Evolutionary conservation across 2,329 filamentous ascomycete species (phyloP).

Genomic region (Colletotrichum zoysiae): DNA sequence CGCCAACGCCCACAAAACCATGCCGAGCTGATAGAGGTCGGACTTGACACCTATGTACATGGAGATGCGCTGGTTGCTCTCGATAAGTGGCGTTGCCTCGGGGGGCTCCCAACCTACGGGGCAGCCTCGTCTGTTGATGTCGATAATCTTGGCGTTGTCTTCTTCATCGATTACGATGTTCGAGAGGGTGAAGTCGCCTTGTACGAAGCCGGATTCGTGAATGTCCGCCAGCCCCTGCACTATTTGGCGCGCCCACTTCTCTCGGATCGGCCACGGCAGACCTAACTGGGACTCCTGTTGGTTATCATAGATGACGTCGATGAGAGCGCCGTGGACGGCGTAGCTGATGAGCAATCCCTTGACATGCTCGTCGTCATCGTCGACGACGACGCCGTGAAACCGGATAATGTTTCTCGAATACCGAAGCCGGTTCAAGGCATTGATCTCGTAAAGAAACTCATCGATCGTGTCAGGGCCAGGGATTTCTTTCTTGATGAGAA

Average conservation of each 20-base stretch:
- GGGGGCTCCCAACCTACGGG: slow-evolving; percentile 98
- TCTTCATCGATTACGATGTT: slow-evolving; percentile 93
- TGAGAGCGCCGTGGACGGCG: slow-evolving; percentile 86
- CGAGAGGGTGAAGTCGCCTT: slow-evolving; percentile 96
- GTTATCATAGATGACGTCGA: slow-evolving; percentile 90
- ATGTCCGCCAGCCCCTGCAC: slow-evolving; percentile 91
- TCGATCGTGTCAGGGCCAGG: slow-evolving; percentile 95
- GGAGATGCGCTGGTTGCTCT: slow-evolving; percentile 88
- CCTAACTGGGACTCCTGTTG: slow-evolving; percentile 67
- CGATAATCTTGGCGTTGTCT: slow-evolving; percentile 94
- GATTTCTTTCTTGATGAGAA: slow-evolving; percentile 97
- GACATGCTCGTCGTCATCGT: slow-evolving; percentile 78
- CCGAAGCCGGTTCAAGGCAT: slow-evolving; percentile 84
- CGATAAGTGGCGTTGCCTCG: slow-evolving; percentile 86
- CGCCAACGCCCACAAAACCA: slow-evolving; percentile 95
- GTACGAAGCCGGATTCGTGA: slow-evolving; percentile 95
- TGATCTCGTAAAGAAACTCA: slow-evolving; percentile 97
- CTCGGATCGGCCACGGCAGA: slow-evolving; percentile 77
- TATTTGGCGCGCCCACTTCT: slow-evolving; percentile 93
- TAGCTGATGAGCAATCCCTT: slow-evolving; percentile 93
- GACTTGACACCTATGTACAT: slow-evolving; percentile 99
- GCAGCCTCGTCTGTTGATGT: slow-evolving; percentile 97
- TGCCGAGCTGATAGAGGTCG: slow-evolving; percentile 94
- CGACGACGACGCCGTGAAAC: slow-evolving; percentile 89
- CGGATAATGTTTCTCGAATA: slow-evolving; percentile 83